Evolutionary conservation across 2,329 filamentous ascomycete species (phyloP).

Genomic region (Stagonosporopsis rhizophila): DNA sequence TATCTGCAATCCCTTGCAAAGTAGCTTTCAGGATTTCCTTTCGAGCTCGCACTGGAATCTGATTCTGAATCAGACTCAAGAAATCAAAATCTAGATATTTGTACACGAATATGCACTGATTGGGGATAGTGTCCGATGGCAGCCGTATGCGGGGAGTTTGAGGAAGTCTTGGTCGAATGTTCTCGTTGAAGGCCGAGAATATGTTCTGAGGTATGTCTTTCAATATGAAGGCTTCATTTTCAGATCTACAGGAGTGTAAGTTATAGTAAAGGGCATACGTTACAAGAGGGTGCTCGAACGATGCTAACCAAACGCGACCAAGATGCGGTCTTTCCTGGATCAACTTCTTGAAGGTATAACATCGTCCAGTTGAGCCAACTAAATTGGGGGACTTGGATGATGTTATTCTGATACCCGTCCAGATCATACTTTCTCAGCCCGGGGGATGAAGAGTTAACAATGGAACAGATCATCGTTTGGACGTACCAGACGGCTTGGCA

Average conservation of each 20-base stretch:
- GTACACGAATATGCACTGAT: constrained; percentile 33
- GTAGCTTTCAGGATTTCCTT: constrained; percentile 35
- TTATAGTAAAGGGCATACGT: background rate
- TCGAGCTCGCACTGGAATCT: constrained; percentile 21
- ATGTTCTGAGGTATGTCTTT: constrained; percentile 35
- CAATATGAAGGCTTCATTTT: constrained; percentile 25
- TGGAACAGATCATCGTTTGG: background rate
- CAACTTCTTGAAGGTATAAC: constrained; percentile 42
- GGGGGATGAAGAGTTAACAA: background rate
- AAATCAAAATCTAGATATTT: constrained; percentile 33
- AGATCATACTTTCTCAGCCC: too few species aligned
- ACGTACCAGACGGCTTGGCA: background rate
- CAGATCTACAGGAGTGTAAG: constrained; percentile 24
- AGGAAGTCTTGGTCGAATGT: constrained; percentile 32
- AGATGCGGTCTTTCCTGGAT: constrained; percentile 44
- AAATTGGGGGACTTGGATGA: background rate
- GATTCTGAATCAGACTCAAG: constrained; percentile 22
- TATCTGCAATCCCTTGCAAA: constrained; percentile 32
- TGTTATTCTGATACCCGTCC: background rate
- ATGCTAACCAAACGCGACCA: constrained; percentile 43
- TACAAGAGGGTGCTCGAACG: constrained; percentile 19
- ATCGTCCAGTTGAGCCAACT: constrained; percentile 25
- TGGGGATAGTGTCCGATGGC: constrained; percentile 28
- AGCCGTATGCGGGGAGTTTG: constrained; percentile 27
- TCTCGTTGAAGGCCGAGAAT: constrained; percentile 28